Percentiles rank a stretch among this genome's conserved stretches.
phyloP scores from a whole-genome alignment of 2,329 filamentous ascomycete genomes.

The Trichoderma gracile region DNA sequence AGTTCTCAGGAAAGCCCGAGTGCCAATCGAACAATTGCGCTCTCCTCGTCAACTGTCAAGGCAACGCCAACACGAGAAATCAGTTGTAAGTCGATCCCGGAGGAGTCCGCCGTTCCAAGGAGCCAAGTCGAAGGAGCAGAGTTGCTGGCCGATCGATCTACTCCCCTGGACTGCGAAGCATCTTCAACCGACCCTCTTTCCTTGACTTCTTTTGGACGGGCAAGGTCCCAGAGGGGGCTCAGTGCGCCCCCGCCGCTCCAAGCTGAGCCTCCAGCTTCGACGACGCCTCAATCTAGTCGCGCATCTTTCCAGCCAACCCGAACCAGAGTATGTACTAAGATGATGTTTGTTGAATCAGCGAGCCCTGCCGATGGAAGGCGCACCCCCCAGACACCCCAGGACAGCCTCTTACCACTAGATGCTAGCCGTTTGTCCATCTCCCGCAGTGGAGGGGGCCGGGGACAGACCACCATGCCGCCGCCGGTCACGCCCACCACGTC shows the following conservation, averaged over 20 bases:
- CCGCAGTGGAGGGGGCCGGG: slow-evolving; percentile 48
- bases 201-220: slow-evolving; percentile 43
- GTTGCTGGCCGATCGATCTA: slow-evolving; percentile 30
- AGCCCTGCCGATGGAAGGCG: slow-evolving; percentile 61
- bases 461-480: slow-evolving; percentile 42
- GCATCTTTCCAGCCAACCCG: slow-evolving; percentile 33
- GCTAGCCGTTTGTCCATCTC: slow-evolving; percentile 83
- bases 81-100: slow-evolving; percentile 48
- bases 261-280: slow-evolving; percentile 31
- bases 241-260: slow-evolving; percentile 40
- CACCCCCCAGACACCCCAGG: slow-evolving; percentile 78
- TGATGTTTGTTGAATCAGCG: slow-evolving; percentile 51
- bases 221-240: slow-evolving; percentile 36
- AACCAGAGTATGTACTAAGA: slow-evolving; percentile 54
- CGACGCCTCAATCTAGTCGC: slow-evolving; percentile 19
- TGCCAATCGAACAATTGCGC: slow-evolving; percentile 46
- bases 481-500: slow-evolving; percentile 81
- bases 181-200: slow-evolving; percentile 39
- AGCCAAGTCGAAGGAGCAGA: slow-evolving; percentile 28
- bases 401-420: slow-evolving; percentile 73
- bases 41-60: slow-evolving; percentile 46
- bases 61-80: slow-evolving; percentile 41
- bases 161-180: slow-evolving; percentile 38
- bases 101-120: slow-evolving; percentile 25
- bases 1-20: slow-evolving; percentile 50